Evolutionary conservation across 345 rosid genomes (phyloP).

Genomic region (Lepidium sativum): DNA sequence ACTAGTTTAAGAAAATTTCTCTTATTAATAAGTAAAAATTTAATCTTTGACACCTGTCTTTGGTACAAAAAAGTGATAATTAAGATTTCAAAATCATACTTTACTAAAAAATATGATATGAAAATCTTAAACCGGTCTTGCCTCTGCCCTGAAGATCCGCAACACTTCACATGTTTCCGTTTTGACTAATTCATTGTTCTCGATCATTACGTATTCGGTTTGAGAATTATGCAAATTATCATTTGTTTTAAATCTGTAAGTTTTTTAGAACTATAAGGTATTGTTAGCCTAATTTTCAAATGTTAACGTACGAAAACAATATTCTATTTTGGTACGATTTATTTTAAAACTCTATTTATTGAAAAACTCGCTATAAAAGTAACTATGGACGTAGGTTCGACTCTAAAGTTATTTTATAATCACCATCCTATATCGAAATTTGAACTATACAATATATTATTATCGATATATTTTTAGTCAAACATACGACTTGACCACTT

Average conservation of each 20-base stretch:
- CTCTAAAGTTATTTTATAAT: slow-evolving; percentile 2
- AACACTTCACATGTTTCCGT: slow-evolving; percentile 20
- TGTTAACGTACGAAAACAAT: neutral
- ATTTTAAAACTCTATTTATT: neutral
- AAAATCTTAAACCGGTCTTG: neutral
- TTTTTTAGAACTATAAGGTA: neutral
- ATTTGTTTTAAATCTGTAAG: neutral
- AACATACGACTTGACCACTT: slow-evolving; percentile 6
- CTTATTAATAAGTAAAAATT: no score
- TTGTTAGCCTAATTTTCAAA: neutral
- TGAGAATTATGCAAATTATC: neutral
- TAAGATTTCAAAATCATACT: neutral
- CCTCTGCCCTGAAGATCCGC: slow-evolving; percentile 5
- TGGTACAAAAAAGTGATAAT: neutral
- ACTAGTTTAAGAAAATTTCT: no score
- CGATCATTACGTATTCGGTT: slow-evolving; percentile 6
- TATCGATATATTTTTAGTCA: slow-evolving; percentile 8
- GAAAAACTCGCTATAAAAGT: slow-evolving; percentile 10
- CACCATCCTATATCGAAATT: slow-evolving; percentile 10
- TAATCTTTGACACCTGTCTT: no score
- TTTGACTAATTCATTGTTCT: neutral
- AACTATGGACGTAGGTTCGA: slow-evolving; percentile 6
- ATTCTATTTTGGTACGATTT: neutral
- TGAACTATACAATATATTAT: neutral
- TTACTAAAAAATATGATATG: no score